Evolutionary conservation across 345 rosid genomes (phyloP).

Genomic region (Eucalyptus pumila): DNA sequence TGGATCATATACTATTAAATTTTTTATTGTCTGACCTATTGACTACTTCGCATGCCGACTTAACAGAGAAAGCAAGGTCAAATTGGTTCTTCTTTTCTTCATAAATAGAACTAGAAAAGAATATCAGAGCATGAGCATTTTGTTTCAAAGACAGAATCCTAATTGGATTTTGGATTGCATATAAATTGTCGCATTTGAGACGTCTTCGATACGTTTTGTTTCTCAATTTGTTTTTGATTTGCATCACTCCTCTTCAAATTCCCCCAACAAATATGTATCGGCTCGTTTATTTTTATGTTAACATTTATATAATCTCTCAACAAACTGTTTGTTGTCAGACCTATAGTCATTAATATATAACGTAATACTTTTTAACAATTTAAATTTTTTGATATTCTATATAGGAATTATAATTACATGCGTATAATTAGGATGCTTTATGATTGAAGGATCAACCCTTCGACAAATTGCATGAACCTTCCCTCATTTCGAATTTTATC

Average conservation of each 20-base stretch:
- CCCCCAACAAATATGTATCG: neutral
- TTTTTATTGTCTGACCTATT: too few relatives aligned
- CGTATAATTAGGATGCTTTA: neutral
- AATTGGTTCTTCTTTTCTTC: neutral
- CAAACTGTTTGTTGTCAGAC: too few relatives aligned
- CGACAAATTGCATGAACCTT: neutral
- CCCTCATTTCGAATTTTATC: neutral
- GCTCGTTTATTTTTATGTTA: neutral
- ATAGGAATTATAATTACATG: neutral
- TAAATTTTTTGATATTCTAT: too few relatives aligned
- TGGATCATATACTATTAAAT: neutral
- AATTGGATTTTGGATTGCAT: neutral
- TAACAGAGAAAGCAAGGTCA: neutral
- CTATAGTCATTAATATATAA: too few relatives aligned
- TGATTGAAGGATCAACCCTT: neutral
- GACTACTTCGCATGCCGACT: too few relatives aligned
- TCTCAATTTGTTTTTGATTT: neutral
- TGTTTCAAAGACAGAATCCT: neutral
- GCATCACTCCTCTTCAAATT: neutral
- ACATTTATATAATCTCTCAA: too few relatives aligned
- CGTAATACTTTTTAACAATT: too few relatives aligned
- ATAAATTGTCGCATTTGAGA: neutral
- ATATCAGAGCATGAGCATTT: too few relatives aligned
- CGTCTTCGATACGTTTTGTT: too few relatives aligned
- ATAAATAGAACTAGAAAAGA: too few relatives aligned